These are phyloP conservation scores for Talaromyces stipitatus DNA, from an alignment of 495 filamentous ascomycete species.

Conservation along the genomic window DNA sequence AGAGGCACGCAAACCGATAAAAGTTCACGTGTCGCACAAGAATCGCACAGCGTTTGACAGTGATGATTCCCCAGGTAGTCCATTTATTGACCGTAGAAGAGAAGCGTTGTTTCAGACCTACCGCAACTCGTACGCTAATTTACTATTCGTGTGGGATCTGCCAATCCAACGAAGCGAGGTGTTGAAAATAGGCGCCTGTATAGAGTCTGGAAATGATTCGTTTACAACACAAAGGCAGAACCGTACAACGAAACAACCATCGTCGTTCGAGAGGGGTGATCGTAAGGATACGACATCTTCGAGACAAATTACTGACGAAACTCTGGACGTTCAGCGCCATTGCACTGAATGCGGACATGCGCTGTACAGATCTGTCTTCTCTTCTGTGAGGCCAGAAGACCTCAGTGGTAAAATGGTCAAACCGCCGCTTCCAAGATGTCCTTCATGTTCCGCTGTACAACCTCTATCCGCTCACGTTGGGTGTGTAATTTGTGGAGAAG, in stretches of 20 bases:
- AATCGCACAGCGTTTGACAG: constrained; percentile 74
- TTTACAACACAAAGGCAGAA: background rate
- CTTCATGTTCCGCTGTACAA: constrained; percentile 32
- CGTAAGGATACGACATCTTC: background rate
- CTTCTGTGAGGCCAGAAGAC: constrained; percentile 14
- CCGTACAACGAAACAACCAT: background rate
- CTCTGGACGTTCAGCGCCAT: constrained; percentile 36
- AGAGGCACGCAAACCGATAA: constrained; percentile 19
- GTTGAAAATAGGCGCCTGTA: constrained; percentile 56
- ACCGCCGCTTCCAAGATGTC: constrained; percentile 16
- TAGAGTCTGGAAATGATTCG: constrained; percentile 1
- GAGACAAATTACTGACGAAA: constrained; percentile 8
- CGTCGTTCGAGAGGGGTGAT: background rate
- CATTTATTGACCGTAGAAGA: constrained; percentile 61
- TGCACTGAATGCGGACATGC: constrained; percentile 37
- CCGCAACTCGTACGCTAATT: constrained; percentile 70
- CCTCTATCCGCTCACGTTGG: constrained; percentile 29
- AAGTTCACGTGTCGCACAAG: constrained; percentile 58
- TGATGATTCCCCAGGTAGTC: constrained; percentile 58
- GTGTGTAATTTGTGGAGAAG: constrained; percentile 41
- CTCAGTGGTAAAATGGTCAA: constrained; percentile 16
- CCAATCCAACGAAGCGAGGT: constrained; percentile 70
- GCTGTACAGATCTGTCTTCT: constrained; percentile 33
- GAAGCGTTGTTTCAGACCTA: constrained; percentile 58
- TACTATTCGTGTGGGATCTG: constrained; percentile 76